These are phyloP conservation scores for Dactylorhiza incarnata DNA, from an alignment of 106 monocot species.

Conservation along the genomic window DNA sequence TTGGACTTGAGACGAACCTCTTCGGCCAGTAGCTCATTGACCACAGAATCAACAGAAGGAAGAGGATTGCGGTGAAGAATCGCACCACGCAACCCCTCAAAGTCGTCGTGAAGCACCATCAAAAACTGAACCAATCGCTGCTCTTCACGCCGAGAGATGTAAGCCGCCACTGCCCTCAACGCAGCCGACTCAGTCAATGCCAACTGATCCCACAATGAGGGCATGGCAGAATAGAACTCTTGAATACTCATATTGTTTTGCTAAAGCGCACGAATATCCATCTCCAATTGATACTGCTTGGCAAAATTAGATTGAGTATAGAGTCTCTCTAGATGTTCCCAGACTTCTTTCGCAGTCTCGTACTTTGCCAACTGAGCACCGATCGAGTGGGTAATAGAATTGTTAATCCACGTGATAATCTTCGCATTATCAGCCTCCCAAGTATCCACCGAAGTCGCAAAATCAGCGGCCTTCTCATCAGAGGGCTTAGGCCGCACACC, in stretches of 20 bases:
- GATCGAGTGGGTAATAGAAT: not conserved
- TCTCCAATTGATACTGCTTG: not conserved
- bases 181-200: too few relatives aligned
- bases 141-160: too few relatives aligned
- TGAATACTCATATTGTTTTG: not conserved
- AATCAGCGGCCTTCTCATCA: not conserved
- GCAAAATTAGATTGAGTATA: conserved; percentile 1
- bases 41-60: not conserved
- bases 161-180: too few relatives aligned
- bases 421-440: not conserved
- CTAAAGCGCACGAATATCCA: not conserved
- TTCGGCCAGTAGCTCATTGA: not conserved
- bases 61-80: not conserved
- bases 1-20: not conserved
- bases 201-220: not conserved
- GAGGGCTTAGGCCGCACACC: not conserved
- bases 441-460: too few relatives aligned
- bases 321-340: not conserved
- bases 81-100: too few relatives aligned
- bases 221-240: not conserved
- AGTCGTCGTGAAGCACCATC: not conserved
- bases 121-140: not conserved
- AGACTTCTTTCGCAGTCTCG: not conserved
- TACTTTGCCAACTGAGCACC: not conserved
- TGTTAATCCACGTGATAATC: not conserved